Evolutionary conservation across 78 protist genomes (phyloP), one percentile per base, ranked within the genome.

Genomic region (Emiliania huxleyi): DNA sequence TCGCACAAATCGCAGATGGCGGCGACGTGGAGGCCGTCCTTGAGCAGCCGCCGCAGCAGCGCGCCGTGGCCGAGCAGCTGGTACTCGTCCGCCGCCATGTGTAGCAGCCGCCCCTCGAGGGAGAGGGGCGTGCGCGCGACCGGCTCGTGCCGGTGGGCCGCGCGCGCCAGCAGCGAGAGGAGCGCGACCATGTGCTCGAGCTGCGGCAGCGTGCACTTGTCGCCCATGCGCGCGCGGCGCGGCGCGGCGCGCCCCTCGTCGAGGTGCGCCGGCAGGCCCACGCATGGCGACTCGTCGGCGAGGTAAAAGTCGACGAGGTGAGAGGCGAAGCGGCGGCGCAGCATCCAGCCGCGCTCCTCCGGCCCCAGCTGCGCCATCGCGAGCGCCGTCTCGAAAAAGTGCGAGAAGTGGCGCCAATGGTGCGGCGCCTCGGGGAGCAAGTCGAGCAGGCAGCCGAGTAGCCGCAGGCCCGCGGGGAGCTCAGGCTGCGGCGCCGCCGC

Each of bases 281-380:
- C n/a, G 71, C 2, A 5, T 18, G 90, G 45, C 1, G 62, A 46
- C 29, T 84, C 71, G 69, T 48, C 71, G 71, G 71, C 90, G 18
- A 85, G 71, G 90, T 48, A 85, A 29, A 48, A 33, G 69, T 85
- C 90, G 46, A 85, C 71, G 2, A 85, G 56, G 29, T 33, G 90
- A n/a, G 71, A 0, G 35, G 35, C 33, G 19, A 35, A 44, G 29
- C 44, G 62, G 49, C 45, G 44, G 12, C 23, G 35, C 19, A 85
- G 56, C 45, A 85, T 21, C 29, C 11, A 85, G 42, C 1, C 22
- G 37, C 69, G 69, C 29, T 85, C 90, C 90, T 46, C 90, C 35
- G 35, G n/a, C 21, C 90, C 90, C 19, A 46, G 69, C 26, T 3
- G 23, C 26, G 71, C 69, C 21, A 85, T 11, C 21, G n/a, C 90